A percentile compares a stretch with the other conserved stretches of the same genome.
Evolutionary conservation across 1,284 basidiomycete genomes (phyloP).

Genomic region (Microbotryum saponariae): DNA sequence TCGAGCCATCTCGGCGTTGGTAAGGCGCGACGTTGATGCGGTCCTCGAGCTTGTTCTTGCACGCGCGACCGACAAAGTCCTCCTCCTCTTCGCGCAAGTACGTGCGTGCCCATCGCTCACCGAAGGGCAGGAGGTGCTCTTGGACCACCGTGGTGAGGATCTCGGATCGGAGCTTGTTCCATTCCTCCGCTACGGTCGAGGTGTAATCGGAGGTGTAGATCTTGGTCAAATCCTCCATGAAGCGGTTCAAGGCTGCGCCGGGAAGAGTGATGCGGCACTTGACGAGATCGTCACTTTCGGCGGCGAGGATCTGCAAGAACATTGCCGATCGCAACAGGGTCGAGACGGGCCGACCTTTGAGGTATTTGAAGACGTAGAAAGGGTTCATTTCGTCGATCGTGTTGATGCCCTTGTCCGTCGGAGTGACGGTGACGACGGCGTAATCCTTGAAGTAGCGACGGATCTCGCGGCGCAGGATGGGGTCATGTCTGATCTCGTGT

Average conservation of each 20-base stretch:
- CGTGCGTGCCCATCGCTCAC: constrained; percentile 78
- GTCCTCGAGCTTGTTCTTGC: constrained; percentile 57
- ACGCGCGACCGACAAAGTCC: constrained; percentile 64
- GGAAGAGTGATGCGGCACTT: constrained; percentile 65
- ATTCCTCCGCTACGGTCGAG: constrained; percentile 75
- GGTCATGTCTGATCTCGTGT: constrained; percentile 89
- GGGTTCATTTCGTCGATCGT: constrained; percentile 86
- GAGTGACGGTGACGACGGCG: constrained; percentile 71
- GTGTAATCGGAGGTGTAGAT: constrained; percentile 80
- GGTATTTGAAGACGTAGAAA: constrained; percentile 95
- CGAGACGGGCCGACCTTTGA: constrained; percentile 69
- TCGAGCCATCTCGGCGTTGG: constrained; percentile 24
- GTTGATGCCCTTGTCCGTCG: constrained; percentile 81
- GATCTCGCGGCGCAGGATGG: constrained; percentile 71
- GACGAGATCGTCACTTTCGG: constrained; percentile 81
- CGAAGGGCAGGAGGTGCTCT: constrained; percentile 71
- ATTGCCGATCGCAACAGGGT: constrained; percentile 60
- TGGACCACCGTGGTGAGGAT: constrained; percentile 72
- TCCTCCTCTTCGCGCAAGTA: constrained; percentile 85
- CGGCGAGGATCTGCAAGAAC: constrained; percentile 84
- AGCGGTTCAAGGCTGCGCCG: constrained; percentile 54
- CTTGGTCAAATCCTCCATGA: constrained; percentile 66
- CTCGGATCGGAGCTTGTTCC: constrained; percentile 80
- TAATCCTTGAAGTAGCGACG: constrained; percentile 68
- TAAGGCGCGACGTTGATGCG: constrained; percentile 32